Base-by-base conservation (phyloP, 345 rosid genomes). In the Pelargonium nanum region DNA sequence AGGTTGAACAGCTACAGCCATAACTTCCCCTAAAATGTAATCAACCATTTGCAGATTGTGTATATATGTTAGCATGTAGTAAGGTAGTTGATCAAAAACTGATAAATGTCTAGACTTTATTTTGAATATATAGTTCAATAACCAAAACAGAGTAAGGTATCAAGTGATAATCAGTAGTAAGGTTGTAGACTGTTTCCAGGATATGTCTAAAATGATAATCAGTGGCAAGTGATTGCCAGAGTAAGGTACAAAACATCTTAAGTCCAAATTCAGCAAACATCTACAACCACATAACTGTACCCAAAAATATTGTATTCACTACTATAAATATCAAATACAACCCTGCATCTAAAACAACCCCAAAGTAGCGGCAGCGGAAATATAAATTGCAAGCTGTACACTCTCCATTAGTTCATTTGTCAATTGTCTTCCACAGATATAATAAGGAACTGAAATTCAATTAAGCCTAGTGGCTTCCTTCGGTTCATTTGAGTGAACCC, bases 1-100 rank as follows among this genome's bases (percentile, higher is more conserved):
- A 53, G 82, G 84, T 63, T 73, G 77, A 64, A 76, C 64, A 26
- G 80, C 77, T 48, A 77, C 71, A 5, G 78, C 82, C 74, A 62
- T 69, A 24, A 62, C 71, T 70, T 73, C 63, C 34, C 73, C 80
- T 75, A 12, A 13, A 70, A 24, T 56, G 26, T 19, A 45, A 9
- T 7, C 20, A 66, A 28, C 24, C 57, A 23, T 25, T 57, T 0
- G 34, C 13, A 6, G 55, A 24, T 12, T 54, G 15, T 54, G 23
- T 9, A 2, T 44, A 32, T 34, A 21, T 52, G 55, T 52, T 20
- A 48, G 53, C 15, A 48, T 48, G 53, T 48, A 48, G 19, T 4
- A 12, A 9, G 19, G 53, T 52, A n/a, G 55, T 40, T 40, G 48
- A 40, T 15, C 2, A 40, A 40, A 40, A 40, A 40, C 9, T 7